These are phyloP conservation scores for Cladorrhinum sp. DNA, from an alignment of 2,329 filamentous ascomycete genomes.

Conservation along the genomic window DNA sequence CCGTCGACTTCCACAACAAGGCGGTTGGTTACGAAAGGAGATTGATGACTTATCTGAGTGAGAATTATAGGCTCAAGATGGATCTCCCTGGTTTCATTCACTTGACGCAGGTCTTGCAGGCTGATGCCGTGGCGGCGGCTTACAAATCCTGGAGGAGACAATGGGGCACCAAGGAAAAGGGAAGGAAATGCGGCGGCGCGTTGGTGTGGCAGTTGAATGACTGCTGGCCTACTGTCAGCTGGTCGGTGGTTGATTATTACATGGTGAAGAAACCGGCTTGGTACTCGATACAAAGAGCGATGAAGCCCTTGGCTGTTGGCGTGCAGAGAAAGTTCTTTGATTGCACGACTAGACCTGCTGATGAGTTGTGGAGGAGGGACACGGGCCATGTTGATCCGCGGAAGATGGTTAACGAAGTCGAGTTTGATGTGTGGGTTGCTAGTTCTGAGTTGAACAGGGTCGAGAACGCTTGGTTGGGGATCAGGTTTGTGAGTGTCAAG, in stretches of 20 bases:
- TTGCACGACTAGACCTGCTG: constrained; percentile 43
- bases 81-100: constrained; percentile 51
- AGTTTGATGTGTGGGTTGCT: constrained; percentile 45
- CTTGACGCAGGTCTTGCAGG: constrained; percentile 49
- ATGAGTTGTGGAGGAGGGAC: constrained; percentile 25
- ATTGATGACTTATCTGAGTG: constrained; percentile 68
- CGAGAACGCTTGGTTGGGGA: constrained; percentile 23
- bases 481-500: constrained; percentile 42
- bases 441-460: constrained; percentile 31
- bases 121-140: constrained; percentile 45
- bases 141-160: constrained; percentile 56
- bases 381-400: constrained; percentile 43
- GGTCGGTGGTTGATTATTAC: constrained; percentile 63
- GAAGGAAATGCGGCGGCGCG: constrained; percentile 60
- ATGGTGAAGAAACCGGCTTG: constrained; percentile 62
- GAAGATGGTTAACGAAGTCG: constrained; percentile 35
- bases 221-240: constrained; percentile 65
- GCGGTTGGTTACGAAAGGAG: constrained; percentile 70
- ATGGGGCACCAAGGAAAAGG: constrained; percentile 53
- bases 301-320: constrained; percentile 59
- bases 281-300: constrained; percentile 47
- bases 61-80: constrained; percentile 60
- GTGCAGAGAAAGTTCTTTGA: constrained; percentile 45
- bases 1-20: constrained; percentile 79
- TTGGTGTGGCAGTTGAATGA: constrained; percentile 70